phyloP scores from a whole-genome alignment of 208 protist species.

The Trypanosoma lewisi region DNA sequence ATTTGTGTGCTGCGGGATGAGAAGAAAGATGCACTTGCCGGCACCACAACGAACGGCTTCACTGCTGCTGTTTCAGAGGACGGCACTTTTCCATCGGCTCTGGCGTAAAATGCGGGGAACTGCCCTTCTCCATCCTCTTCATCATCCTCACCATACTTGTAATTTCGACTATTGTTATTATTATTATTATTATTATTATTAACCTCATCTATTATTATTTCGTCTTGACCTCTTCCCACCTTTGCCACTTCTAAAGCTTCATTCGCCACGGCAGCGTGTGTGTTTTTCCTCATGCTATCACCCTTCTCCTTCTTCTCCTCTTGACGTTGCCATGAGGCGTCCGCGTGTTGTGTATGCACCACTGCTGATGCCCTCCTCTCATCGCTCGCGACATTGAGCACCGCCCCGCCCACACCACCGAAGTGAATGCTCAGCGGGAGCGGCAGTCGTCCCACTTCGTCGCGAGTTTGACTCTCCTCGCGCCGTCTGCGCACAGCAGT shows the following conservation, averaged over 20 bases:
- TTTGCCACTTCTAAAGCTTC: not conserved
- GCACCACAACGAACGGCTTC: slow-evolving; percentile 6
- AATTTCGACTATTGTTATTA: no score
- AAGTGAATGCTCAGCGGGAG: slow-evolving; percentile 27
- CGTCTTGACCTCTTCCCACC: not conserved
- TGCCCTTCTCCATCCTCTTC: no score
- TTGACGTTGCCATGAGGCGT: not conserved
- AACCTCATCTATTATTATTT: not conserved
- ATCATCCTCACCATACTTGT: no score
- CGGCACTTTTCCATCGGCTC: not conserved
- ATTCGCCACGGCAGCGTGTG: not conserved
- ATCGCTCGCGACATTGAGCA: slow-evolving; percentile 16
- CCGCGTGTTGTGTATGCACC: not conserved
- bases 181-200: not conserved
- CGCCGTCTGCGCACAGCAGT: slow-evolving; percentile 27
- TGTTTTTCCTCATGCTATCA: no score
- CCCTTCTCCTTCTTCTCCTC: not conserved
- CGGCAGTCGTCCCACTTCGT: not conserved
- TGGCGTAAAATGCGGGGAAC: slow-evolving; percentile 16
- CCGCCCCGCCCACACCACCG: slow-evolving; percentile 9
- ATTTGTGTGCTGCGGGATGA: not conserved
- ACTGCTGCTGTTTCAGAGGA: not conserved
- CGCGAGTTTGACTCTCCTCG: slow-evolving; percentile 15
- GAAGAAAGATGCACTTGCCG: slow-evolving; percentile 14
- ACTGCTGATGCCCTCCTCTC: not conserved